A percentile compares a stretch with the other conserved stretches of the same genome.
phyloP scores from a whole-genome alignment of 202 grass and related monocot species.

The Carex arenaria region DNA sequence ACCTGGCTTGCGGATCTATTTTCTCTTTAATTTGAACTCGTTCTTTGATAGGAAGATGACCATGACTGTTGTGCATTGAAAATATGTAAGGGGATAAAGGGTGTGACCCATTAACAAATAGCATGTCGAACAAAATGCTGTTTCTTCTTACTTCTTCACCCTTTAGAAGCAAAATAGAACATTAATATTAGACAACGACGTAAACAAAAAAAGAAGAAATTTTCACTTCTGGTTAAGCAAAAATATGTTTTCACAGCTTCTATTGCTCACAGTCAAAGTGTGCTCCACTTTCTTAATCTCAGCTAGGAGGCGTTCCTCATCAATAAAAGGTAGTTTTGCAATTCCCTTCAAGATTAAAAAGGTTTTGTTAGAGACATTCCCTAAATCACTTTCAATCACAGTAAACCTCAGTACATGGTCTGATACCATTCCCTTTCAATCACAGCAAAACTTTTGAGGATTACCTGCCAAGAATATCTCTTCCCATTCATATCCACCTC shows the following conservation, averaged over 20 bases:
- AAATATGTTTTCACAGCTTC: background rate
- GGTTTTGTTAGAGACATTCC: background rate
- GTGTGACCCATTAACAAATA: slow-evolving; percentile 93
- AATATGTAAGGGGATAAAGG: slow-evolving; percentile 90
- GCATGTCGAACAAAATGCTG: slow-evolving; percentile 83
- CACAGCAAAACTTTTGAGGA: background rate
- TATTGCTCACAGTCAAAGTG: slow-evolving; percentile 67
- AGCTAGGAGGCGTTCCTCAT: slow-evolving; percentile 75
- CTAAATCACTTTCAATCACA: background rate
- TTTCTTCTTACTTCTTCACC: slow-evolving; percentile 94
- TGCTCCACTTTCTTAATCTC: slow-evolving; percentile 93
- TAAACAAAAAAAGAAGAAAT: slow-evolving; percentile 2
- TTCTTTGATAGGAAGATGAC: slow-evolving; percentile 53
- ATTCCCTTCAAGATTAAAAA: slow-evolving; percentile 55
- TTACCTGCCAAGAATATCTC: slow-evolving; percentile 94
- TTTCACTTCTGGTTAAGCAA: background rate
- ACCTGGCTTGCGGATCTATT: slow-evolving; percentile 83
- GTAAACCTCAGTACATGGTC: background rate
- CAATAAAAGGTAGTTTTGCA: slow-evolving; percentile 94
- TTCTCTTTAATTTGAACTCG: slow-evolving; percentile 75
- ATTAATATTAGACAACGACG: slow-evolving; percentile 9
- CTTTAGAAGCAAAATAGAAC: slow-evolving; percentile 33
- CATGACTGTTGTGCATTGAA: slow-evolving; percentile 77
- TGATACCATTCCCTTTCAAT: background rate
- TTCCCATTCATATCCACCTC: slow-evolving; percentile 99